Base-by-base conservation (phyloP, 805 yeast genomes). In the Barnettozyma sp. region DNA sequence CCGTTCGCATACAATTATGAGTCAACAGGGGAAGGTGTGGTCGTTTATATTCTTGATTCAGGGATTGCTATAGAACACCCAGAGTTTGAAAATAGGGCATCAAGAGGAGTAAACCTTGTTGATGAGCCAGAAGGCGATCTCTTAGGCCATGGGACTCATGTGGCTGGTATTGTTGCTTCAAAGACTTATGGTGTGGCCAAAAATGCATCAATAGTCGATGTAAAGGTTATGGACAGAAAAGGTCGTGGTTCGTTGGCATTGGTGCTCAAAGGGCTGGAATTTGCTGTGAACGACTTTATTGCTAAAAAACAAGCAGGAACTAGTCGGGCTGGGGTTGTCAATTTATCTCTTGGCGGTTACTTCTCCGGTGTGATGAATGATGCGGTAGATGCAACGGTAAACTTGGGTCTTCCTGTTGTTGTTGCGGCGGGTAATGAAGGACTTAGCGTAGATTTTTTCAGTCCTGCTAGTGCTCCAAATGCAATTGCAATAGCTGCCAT, bases 121-220 rank as follows among this genome's bases (percentile, higher is more conserved):
- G 35, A 27, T 21, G 23, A 27, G 11, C 17, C 36, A 6, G 23
- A 22, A 4, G 21, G 7, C 11, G 96, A 87, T 54, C 58, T 59
- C 6, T 76, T 78, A 45, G 96, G 95, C 0, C 97, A 87, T 57
- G 97, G 95, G 0, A 86, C 96, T 1, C 96, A 87, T 57, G 94
- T 88, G 32, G 95, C 96, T 0, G 96, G 96, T 3, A 63, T 85
- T 11, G 71, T 85, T 36, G 95, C 88, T 0, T 83, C 95, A 2
- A 66, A 61, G 35, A 73, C 78, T 3, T 87, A 66, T 60, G 97
- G 97, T 5, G 92, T 85, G 3, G 85, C 95, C 13, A 87, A 88
- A 55, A 59, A 71, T 27, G 74, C 72, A 12, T 63, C 65, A 10
- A 52, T 87, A 7, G 63, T 82, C 9, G 95, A 2, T 14, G 76